These are phyloP conservation scores for Hypoxylon cercidicola DNA, from an alignment of 495 filamentous ascomycete species.

Conservation along the genomic window DNA sequence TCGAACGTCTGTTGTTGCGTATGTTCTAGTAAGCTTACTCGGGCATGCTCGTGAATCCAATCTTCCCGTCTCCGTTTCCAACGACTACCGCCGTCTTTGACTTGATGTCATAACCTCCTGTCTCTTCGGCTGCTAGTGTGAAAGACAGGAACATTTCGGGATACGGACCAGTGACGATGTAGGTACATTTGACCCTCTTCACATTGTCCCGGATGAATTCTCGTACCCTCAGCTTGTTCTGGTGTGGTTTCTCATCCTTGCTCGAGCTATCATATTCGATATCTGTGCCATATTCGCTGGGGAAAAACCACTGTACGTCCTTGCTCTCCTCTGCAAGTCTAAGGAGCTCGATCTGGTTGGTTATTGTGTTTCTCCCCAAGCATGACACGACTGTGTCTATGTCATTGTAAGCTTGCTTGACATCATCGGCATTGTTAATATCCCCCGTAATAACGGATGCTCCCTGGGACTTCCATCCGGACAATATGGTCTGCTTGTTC, in stretches of 20 bases:
- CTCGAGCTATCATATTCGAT: constrained; percentile 72
- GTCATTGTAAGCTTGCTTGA: constrained; percentile 64
- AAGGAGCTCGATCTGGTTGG: constrained; percentile 68
- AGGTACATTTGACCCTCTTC: constrained; percentile 68
- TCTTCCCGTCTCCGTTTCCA: constrained; percentile 62
- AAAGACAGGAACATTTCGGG: constrained; percentile 70
- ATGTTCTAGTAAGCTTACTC: constrained; percentile 62
- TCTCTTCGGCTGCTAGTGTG: constrained; percentile 43
- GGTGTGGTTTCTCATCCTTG: constrained; percentile 71
- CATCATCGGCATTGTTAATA: constrained; percentile 60
- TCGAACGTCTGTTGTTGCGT: neutral
- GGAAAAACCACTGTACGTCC: constrained; percentile 72
- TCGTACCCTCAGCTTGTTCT: constrained; percentile 73
- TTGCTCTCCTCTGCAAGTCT: constrained; percentile 64
- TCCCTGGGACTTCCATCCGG: constrained; percentile 58
- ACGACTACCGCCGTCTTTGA: constrained; percentile 67
- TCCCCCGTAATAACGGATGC: constrained; percentile 70
- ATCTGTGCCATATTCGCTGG: constrained; percentile 80
- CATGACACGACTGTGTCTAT: constrained; percentile 75
- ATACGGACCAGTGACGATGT: constrained; percentile 77
- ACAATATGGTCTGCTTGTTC: constrained; percentile 60
- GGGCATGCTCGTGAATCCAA: constrained; percentile 73
- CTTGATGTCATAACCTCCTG: constrained; percentile 66
- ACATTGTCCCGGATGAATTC: constrained; percentile 63
- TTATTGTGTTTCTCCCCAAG: constrained; percentile 67